Percentiles rank a stretch among this genome's conserved stretches.
Conservation (phyloP, 177 flowering plant genomes). For the Vitis hybrid region DNA sequence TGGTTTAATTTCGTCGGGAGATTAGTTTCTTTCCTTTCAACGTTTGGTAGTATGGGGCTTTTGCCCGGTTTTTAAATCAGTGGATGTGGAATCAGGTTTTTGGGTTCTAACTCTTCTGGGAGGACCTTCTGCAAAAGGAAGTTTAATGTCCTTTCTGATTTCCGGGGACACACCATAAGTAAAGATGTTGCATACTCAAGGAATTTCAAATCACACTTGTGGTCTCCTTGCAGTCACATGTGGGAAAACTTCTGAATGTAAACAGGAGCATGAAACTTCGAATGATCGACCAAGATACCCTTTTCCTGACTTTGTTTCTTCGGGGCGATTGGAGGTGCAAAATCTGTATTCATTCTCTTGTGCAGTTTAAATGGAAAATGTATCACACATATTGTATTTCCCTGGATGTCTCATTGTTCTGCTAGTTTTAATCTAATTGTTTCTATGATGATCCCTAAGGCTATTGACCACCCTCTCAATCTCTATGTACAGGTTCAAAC, state of each 20-base stretch:
- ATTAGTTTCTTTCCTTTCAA: background rate
- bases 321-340: constrained; percentile 82
- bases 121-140: background rate
- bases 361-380: background rate
- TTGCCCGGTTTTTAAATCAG: background rate
- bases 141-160: background rate
- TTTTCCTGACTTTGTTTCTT: constrained; percentile 73
- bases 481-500: constrained; percentile 63
- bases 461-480: background rate
- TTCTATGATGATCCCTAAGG: too few relatives aligned
- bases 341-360: background rate
- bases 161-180: background rate
- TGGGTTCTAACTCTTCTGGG: constrained; percentile 1
- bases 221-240: constrained; percentile 66
- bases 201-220: constrained; percentile 55
- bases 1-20: background rate
- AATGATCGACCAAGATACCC: constrained; percentile 46
- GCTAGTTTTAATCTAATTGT: too few relatives aligned
- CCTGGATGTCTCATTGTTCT: background rate
- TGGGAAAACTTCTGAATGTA: constrained; percentile 31
- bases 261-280: constrained; percentile 27
- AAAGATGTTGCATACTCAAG: constrained; percentile 65
- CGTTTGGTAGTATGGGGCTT: background rate
- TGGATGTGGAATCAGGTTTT: background rate
- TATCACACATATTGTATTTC: background rate